These are phyloP conservation scores for Tephrocybe sp. DNA, from an alignment of 768 basidiomycete species.

Conservation along the genomic window DNA sequence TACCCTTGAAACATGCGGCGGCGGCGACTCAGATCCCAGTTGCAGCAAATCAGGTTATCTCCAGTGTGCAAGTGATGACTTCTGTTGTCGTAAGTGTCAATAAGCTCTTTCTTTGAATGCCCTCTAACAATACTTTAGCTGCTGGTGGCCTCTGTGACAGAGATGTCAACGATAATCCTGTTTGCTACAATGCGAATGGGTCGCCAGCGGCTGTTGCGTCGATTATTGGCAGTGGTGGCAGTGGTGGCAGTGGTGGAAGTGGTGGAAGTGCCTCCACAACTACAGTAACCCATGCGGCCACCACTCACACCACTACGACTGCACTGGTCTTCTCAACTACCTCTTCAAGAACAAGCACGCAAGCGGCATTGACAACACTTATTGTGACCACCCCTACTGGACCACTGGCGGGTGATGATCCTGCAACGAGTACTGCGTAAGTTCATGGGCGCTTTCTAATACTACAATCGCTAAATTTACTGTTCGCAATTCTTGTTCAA, in stretches of 20 bases:
- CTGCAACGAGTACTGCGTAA: too few relatives aligned
- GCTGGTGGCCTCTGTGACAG: constrained; percentile 14
- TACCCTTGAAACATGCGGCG: constrained; percentile 16
- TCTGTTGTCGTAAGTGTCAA: constrained; percentile 21
- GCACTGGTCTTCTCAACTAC: not conserved
- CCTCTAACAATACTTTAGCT: constrained; percentile 1
- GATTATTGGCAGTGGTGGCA: not conserved
- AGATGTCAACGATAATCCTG: not conserved
- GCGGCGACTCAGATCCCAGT: constrained; percentile 7
- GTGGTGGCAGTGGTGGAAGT: not conserved
- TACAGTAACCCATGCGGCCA: not conserved
- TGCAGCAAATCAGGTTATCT: constrained; percentile 15
- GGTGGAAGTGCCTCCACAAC: not conserved
- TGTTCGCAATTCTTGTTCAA: too few relatives aligned
- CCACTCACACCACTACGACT: not conserved
- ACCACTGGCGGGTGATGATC: not conserved
- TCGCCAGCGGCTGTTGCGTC: not conserved
- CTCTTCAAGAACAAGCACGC: not conserved
- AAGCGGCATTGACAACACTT: not conserved
- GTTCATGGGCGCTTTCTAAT: too few relatives aligned
- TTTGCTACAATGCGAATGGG: constrained; percentile 1
- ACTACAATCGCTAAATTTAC: too few relatives aligned
- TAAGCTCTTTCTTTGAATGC: not conserved
- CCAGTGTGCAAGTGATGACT: constrained; percentile 16
- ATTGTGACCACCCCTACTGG: not conserved